Evolutionary conservation across 306 rosid species (phyloP).

Genomic region (Medicago lupulina): DNA sequence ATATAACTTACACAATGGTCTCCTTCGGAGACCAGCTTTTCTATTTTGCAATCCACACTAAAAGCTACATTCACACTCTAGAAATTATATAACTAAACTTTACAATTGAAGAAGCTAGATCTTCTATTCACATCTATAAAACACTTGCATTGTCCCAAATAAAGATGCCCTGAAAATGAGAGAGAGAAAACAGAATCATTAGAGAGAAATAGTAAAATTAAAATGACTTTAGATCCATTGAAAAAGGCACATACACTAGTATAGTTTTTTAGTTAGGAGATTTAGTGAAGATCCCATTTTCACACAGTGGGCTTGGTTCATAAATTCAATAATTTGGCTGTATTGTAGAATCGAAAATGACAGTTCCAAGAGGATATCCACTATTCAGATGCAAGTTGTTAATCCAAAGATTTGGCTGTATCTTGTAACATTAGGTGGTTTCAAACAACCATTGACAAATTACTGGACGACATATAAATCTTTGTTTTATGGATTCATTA

Average conservation of each 20-base stretch:
- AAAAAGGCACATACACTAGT: conserved; percentile 10
- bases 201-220: conserved; percentile 25
- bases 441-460: background rate
- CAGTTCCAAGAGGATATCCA: background rate
- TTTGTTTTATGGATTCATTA: background rate
- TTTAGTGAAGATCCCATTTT: conserved; percentile 18
- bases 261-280: background rate
- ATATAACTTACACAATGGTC: conserved; percentile 12
- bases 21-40: conserved; percentile 45
- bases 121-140: conserved; percentile 38
- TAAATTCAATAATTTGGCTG: conserved; percentile 23
- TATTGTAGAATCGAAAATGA: conserved; percentile 1
- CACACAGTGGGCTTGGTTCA: background rate
- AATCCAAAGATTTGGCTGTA: background rate
- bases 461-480: background rate
- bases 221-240: conserved; percentile 9
- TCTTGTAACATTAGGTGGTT: background rate
- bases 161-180: conserved; percentile 42
- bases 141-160: conserved; percentile 20
- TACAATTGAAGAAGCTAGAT: conserved; percentile 37
- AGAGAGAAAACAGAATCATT: conserved; percentile 10
- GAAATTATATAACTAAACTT: conserved; percentile 26
- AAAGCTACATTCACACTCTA: conserved; percentile 17
- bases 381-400: background rate
- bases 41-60: conserved; percentile 19